These are phyloP conservation scores for Platanthera zijinensis DNA, from an alignment of 106 monocot species.

Conservation along the genomic window DNA sequence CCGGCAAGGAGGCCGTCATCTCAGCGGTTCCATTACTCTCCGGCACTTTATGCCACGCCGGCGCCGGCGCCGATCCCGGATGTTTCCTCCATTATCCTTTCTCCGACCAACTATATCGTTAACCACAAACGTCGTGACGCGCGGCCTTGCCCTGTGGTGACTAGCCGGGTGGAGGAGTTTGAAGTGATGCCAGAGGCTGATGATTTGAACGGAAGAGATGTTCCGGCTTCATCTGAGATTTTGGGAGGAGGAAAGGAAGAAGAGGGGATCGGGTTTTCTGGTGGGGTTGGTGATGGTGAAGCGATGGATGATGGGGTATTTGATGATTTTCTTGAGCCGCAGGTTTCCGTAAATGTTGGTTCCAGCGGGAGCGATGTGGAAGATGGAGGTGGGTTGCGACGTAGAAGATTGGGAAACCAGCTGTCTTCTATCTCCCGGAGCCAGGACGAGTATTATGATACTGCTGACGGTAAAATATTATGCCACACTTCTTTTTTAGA, in stretches of 20 bases:
- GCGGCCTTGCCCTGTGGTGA: not conserved
- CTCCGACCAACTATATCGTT: constrained; percentile 2
- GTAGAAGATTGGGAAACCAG: not conserved
- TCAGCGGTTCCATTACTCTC: not conserved
- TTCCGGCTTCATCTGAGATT: not conserved
- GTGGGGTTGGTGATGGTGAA: not conserved
- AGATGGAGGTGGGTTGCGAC: not conserved
- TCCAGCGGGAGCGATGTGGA: constrained; percentile 1
- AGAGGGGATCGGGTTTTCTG: not conserved
- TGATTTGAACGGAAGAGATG: not conserved
- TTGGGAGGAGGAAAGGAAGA: not conserved
- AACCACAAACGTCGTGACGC: constrained; percentile 5
- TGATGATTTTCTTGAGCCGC: not conserved
- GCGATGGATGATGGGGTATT: not conserved
- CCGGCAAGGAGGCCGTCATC: not conserved
- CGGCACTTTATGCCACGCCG: constrained; percentile 4
- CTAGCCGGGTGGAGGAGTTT: not conserved
- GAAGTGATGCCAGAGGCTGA: not conserved
- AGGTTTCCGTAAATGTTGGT: not conserved
- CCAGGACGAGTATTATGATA: constrained; percentile 9
- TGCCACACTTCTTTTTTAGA: not conserved
- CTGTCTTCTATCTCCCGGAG: not conserved
- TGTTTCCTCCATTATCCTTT: not conserved
- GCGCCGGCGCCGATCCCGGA: constrained; percentile 2
- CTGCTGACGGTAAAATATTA: constrained; percentile 5